These are phyloP conservation scores for Microbotryum intermedium DNA, from an alignment of 1,284 basidiomycete genomes.

Conservation along the genomic window DNA sequence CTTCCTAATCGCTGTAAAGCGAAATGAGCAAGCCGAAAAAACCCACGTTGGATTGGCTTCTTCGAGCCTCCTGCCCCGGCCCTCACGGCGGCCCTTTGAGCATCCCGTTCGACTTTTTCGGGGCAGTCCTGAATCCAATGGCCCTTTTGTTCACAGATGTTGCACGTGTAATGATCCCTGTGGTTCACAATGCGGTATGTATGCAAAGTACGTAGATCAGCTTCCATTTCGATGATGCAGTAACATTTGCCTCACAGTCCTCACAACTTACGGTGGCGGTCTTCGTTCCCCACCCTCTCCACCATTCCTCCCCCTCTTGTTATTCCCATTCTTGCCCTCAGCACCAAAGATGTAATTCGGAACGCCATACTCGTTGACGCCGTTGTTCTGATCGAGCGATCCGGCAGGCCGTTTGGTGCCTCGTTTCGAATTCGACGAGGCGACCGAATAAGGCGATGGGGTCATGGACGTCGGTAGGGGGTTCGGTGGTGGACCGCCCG, in stretches of 20 bases:
- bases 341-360: conserved; percentile 32
- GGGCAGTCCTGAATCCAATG: conserved; percentile 82
- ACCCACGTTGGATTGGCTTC: conserved; percentile 69
- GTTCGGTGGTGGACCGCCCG: conserved; percentile 41
- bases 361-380: conserved; percentile 29
- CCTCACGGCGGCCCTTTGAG: conserved; percentile 31
- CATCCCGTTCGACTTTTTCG: conserved; percentile 36
- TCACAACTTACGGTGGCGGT: conserved; percentile 24
- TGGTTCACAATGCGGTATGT: too few species aligned
- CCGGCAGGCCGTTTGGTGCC: conserved; percentile 26
- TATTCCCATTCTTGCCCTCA: not conserved
- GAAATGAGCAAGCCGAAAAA: conserved; percentile 16
- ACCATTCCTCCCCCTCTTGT: not conserved
- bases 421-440: conserved; percentile 22
- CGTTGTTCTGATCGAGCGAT: conserved; percentile 8
- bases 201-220: too few species aligned
- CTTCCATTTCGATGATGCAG: too few species aligned
- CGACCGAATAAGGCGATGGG: conserved; percentile 57
- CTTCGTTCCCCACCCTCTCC: conserved; percentile 18
- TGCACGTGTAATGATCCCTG: conserved; percentile 28
- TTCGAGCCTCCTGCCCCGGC: conserved; percentile 48
- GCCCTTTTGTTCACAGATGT: conserved; percentile 35
- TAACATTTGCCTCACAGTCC: conserved; percentile 48
- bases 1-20: too few species aligned
- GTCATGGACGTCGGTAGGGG: conserved; percentile 58